phyloP scores from a whole-genome alignment of 2,329 filamentous ascomycete genomes.

The Fusarium odoratissimum region DNA sequence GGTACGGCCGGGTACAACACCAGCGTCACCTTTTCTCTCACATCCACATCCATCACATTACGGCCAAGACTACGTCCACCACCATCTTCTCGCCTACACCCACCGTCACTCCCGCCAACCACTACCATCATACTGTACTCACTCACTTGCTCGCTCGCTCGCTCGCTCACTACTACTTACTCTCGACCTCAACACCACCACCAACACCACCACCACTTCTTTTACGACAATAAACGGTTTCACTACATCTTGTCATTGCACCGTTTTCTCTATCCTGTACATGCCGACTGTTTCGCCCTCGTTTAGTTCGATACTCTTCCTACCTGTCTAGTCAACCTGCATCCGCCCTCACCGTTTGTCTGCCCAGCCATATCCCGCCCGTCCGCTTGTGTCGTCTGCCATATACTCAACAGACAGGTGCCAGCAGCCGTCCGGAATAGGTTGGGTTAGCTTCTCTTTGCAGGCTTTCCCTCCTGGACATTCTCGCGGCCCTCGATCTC shows the following conservation, averaged over 20 bases:
- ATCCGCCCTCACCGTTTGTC: slow-evolving; percentile 23
- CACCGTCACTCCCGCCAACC: slow-evolving; percentile 41
- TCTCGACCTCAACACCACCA: slow-evolving; percentile 39
- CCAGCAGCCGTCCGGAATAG: slow-evolving; percentile 45
- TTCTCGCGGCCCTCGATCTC: slow-evolving; percentile 33
- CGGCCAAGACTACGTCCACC: slow-evolving; percentile 36
- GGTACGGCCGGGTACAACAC: slow-evolving; percentile 43
- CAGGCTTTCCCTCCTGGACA: slow-evolving; percentile 26
- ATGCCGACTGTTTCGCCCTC: slow-evolving; percentile 7
- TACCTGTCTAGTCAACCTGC: slow-evolving; percentile 7
- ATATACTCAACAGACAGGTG: slow-evolving; percentile 35
- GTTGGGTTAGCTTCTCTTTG: slow-evolving; percentile 45
- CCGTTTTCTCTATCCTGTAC: slow-evolving; percentile 5
- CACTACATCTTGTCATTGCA: slow-evolving; percentile 27
- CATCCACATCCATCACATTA: slow-evolving; percentile 14
- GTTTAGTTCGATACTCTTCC: slow-evolving; percentile 8
- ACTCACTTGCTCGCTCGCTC: slow-evolving; percentile 8
- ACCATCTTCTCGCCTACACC: slow-evolving; percentile 34
- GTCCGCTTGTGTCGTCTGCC: slow-evolving; percentile 42
- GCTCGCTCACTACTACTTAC: slow-evolving; percentile 17
- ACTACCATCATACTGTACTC: slow-evolving; percentile 32
- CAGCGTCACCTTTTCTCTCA: slow-evolving; percentile 39
- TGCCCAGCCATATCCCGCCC: slow-evolving; percentile 42
- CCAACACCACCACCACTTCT: slow-evolving; percentile 29
- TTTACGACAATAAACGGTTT: slow-evolving; percentile 28